Evolutionary conservation across 768 basidiomycete species (phyloP).

Genomic region (Suillus variegatus): DNA sequence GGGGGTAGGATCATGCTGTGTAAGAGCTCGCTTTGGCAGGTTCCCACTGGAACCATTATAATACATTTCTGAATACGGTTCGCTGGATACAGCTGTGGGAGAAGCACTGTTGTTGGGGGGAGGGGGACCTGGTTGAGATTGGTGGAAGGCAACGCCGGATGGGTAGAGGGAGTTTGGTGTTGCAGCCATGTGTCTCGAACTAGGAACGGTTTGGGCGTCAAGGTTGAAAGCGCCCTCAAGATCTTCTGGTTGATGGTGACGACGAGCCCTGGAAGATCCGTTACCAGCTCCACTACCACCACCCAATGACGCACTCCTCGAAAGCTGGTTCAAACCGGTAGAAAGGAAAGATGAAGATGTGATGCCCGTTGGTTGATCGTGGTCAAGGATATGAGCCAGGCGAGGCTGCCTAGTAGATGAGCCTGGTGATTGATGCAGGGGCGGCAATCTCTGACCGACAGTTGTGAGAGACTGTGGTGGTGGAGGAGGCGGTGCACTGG

Average conservation of each 20-base stretch:
- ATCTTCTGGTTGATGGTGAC: constrained; percentile 72
- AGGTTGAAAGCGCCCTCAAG: constrained; percentile 54
- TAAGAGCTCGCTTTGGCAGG: constrained; percentile 56
- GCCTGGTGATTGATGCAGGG: constrained; percentile 48
- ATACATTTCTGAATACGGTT: constrained; percentile 62
- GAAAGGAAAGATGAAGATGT: constrained; percentile 52
- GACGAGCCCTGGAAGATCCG: constrained; percentile 50
- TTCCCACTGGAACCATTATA: constrained; percentile 51
- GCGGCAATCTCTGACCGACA: constrained; percentile 48
- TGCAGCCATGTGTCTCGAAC: constrained; percentile 24
- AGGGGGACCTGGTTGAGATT: constrained; percentile 42
- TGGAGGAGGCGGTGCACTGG: constrained; percentile 37
- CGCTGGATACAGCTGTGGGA: constrained; percentile 34
- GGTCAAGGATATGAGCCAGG: constrained; percentile 66
- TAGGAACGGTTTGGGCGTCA: constrained; percentile 26
- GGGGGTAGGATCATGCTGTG: constrained; percentile 53
- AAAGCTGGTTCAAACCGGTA: constrained; percentile 52
- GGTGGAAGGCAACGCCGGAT: constrained; percentile 57
- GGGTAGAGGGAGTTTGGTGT: constrained; percentile 56
- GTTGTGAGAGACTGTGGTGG: constrained; percentile 46
- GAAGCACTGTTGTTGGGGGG: constrained; percentile 37
- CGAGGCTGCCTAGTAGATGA: constrained; percentile 58
- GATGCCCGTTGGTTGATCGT: constrained; percentile 51
- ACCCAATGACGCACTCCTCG: constrained; percentile 69
- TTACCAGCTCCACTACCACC: constrained; percentile 39